phyloP scores from a whole-genome alignment of 495 filamentous ascomycete genomes.

The Poronia punctata region DNA sequence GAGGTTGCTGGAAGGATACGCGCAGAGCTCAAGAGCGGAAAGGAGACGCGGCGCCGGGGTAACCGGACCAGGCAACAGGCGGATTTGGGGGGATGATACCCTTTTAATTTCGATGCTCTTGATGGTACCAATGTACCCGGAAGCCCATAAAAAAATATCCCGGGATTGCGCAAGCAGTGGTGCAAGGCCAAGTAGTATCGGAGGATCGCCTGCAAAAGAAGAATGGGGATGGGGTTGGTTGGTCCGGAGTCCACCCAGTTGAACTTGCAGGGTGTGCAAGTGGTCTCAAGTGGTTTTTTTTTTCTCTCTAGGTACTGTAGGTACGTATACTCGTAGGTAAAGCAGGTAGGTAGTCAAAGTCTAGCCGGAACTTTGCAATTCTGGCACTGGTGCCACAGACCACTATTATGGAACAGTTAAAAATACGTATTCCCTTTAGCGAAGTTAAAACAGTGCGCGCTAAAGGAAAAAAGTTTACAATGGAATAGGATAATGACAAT shows the following conservation, averaged over 20 bases:
- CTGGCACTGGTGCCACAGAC: conserved; percentile 7
- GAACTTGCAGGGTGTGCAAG: conserved; percentile 9
- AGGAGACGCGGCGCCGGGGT: not conserved
- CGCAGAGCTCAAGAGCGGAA: conserved; percentile 1
- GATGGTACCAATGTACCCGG: conserved; percentile 4
- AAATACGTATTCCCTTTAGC: not conserved
- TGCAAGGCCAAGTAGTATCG: not conserved
- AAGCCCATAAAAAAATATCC: conserved; percentile 11
- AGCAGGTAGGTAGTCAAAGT: too few species aligned
- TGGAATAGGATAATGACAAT: too few species aligned
- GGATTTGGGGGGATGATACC: conserved; percentile 1
- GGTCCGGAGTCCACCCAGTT: conserved; percentile 9
- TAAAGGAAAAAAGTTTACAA: not conserved
- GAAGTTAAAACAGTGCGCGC: not conserved
- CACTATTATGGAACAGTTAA: conserved; percentile 13
- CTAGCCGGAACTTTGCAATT: too few species aligned
- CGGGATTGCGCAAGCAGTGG: conserved; percentile 4
- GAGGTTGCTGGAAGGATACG: too few species aligned
- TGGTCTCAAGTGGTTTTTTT: too few species aligned
- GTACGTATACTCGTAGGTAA: too few species aligned
- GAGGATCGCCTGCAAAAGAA: conserved; percentile 5
- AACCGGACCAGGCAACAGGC: conserved; percentile 3
- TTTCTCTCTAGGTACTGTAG: too few species aligned
- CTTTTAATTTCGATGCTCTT: conserved; percentile 1
- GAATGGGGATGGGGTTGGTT: conserved; percentile 7